phyloP scores from a whole-genome alignment of 768 basidiomycete species.

The Panaeolus cyanescens region DNA sequence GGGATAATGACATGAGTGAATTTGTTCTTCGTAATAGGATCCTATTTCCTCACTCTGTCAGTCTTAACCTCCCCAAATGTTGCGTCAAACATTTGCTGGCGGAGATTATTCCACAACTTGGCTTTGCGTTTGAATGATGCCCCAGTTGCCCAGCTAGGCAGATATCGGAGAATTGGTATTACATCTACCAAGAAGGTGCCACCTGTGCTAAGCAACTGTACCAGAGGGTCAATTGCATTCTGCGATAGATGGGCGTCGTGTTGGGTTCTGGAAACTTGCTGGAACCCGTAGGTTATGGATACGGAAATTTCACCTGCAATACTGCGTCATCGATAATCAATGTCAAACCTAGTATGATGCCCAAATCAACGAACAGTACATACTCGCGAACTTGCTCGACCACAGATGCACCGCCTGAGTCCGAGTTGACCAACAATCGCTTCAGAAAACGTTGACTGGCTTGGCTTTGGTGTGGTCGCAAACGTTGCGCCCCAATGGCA shows the following conservation, averaged over 20 bases:
- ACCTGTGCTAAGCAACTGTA: conserved; percentile 20
- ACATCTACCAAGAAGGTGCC: background rate
- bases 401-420: conserved; percentile 13
- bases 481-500: conserved; percentile 13
- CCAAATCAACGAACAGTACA: conserved; percentile 5
- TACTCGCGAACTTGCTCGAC: conserved; percentile 33
- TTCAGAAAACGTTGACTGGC: conserved; percentile 31
- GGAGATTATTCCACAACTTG: background rate
- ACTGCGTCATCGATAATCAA: conserved; percentile 20
- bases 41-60: conserved; percentile 29
- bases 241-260: conserved; percentile 20
- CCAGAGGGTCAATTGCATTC: conserved; percentile 5
- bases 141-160: background rate
- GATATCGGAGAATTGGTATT: background rate
- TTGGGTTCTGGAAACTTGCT: conserved; percentile 27
- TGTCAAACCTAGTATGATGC: background rate
- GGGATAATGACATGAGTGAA: background rate
- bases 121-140: background rate
- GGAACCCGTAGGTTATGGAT: conserved; percentile 37
- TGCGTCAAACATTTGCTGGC: background rate
- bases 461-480: conserved; percentile 28
- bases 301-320: conserved; percentile 31
- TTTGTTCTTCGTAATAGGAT: too few relatives aligned
- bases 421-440: conserved; percentile 27
- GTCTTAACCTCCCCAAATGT: conserved; percentile 19